Evolutionary conservation across 257 asterid genomes (phyloP), one percentile per base, ranked within the genome.

Genomic region (Lycium ferocissimum): DNA sequence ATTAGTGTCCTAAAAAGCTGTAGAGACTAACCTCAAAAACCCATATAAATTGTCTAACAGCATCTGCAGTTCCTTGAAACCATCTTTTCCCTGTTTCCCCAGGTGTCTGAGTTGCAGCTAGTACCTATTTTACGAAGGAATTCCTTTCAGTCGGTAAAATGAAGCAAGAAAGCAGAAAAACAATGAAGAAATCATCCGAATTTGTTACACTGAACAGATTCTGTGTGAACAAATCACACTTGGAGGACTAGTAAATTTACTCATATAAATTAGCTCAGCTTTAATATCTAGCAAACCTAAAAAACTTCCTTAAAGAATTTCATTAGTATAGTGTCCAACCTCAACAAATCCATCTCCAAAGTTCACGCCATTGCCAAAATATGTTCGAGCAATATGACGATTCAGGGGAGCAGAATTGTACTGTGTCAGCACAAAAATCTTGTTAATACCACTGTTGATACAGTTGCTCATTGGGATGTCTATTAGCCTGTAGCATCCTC

Each of bases 391-490:
- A 51, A 96, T 94, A 91, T 96, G 98, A 12, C 98, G 98, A 87
- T 96, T 96, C 14, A 96, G 93, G n/a, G 99, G 90, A 71, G 99
- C 94, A 7, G 99, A 96, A 82, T 96, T 96, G 91, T 93, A 94
- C 84, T 96, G 99, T 12, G 99, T 96, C 79, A 96, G 92, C 89
- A 96, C 98, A 87, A 96, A 96, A 78, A 96, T 92, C 94, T 94
- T 96, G 90, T 93, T 93, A 79, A 96, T 95, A 84, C 97, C 95
- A 54, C 99, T 96, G 92, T 96, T 96, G 84, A 96, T 90, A 87
- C 99, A 96, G 88, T 96, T 96, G 94, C 99, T 96, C 99, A 96
- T 93, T 33, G 98, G 98, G 49, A 96, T 92, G 89, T 96, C 99
- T 14, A 96, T 94, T 72, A 96, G 92, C 88, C 94, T 92, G 84